Conservation (phyloP, 73 alveolate species). For the Paramecium biaurelia region DNA sequence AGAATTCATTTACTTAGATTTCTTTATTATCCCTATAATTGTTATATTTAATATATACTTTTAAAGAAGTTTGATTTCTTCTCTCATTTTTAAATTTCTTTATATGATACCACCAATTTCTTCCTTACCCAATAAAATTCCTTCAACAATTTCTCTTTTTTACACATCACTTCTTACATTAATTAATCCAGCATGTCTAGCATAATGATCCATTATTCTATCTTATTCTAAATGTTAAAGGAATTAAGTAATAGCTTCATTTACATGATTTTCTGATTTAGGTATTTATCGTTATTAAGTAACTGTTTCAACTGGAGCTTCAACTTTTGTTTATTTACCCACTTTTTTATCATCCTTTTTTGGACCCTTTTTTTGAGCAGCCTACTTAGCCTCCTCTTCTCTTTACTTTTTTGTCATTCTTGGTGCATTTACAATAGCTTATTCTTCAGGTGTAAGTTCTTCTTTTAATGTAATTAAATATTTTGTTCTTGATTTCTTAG, state of each 20-base stretch:
- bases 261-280: constrained; percentile 21
- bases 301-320: constrained; percentile 16
- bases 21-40: constrained; percentile 33
- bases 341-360: constrained; percentile 61
- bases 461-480: constrained; percentile 77
- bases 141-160: constrained; percentile 59
- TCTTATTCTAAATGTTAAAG: constrained; percentile 57
- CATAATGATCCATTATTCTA: constrained; percentile 58
- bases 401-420: constrained; percentile 63
- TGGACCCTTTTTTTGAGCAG: constrained; percentile 56
- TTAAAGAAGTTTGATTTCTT: constrained; percentile 50
- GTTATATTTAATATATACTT: background rate
- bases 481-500: constrained; percentile 87
- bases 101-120: constrained; percentile 44
- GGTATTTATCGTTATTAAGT: constrained; percentile 35
- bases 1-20: background rate
- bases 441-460: constrained; percentile 67
- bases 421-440: constrained; percentile 50
- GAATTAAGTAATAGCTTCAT: constrained; percentile 48
- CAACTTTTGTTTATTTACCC: constrained; percentile 54
- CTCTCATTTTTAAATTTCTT: constrained; percentile 60
- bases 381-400: constrained; percentile 43
- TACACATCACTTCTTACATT: constrained; percentile 57
- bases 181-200: constrained; percentile 64
- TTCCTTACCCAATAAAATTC: constrained; percentile 57